Evolutionary conservation across 2,329 filamentous ascomycete genomes (phyloP), one percentile per base, ranked within the genome.

Genomic region (Verticillium alfalfae): DNA sequence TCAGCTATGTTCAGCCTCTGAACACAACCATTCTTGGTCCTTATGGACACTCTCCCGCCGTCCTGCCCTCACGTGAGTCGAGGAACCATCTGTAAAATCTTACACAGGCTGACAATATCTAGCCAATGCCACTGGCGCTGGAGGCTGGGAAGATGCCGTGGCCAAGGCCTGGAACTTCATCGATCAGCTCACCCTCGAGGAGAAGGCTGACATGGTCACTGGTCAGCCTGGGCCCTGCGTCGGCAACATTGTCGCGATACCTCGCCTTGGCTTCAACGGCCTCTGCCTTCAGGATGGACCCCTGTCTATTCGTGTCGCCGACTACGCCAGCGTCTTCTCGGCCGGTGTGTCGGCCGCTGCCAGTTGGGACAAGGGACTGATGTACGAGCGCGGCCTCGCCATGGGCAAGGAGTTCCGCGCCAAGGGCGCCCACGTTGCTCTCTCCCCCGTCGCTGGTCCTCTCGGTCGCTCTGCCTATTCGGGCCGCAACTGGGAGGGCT

Each of bases 391-490:
- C 59, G 75, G 73, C 22, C 68, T 69, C 61, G 78, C 76, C 57
- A 77, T 81, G 76, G 79, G 76, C 18, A 55, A 71, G 57, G 91
- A 94, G 73, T 87, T 90, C 71, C 85, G 81, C 67, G 87, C 75
- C 65, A 93, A 93, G 76, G 90, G 90, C 62, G 82, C 90, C 26
- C 88, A 93, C 70, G 78, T 92, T 34, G 84, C 87, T 66, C 80
- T 93, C 34, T 69, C 60, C 9, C 76, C 78, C 13, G 74, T 78
- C 22, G 69, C 70, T 15, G 77, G 77, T 1, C 78, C 80, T 18
- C 73, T 81, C 16, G 81, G 78, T 16, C 73, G 76, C 15, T 75
- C 73, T 5, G 75, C 74, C 41, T 76, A 74, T 64, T 70, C 71
- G 1, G 89, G 89, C 36, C 79, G 87, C 59, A 89, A 88, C 71